These are phyloP conservation scores for Petasospora fabianii DNA, from an alignment of 1,139 yeast species.

Conservation along the genomic window DNA sequence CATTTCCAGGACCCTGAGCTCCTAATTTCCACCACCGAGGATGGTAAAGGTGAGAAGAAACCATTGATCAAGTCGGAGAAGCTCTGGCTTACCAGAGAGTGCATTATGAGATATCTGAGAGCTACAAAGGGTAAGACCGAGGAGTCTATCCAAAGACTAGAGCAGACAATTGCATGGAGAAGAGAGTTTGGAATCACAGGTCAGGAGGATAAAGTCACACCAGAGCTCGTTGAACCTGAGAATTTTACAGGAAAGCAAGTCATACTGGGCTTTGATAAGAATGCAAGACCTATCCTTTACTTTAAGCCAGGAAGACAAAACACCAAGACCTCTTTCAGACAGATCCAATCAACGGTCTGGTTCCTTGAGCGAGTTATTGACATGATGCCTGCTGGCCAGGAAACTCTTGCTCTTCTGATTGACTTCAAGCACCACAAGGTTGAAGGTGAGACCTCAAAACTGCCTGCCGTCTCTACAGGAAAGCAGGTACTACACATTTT, in stretches of 20 bases:
- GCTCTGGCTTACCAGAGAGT: constrained; percentile 88
- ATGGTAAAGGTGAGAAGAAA: too few relatives aligned
- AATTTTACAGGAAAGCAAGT: constrained; percentile 87
- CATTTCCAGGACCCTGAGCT: constrained; percentile 51
- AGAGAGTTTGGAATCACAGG: constrained; percentile 82
- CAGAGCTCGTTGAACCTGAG: constrained; percentile 64
- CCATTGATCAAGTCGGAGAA: constrained; percentile 43
- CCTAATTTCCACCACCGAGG: constrained; percentile 33
- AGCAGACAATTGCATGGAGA: constrained; percentile 81
- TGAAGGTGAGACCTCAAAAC: constrained; percentile 12
- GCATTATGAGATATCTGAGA: constrained; percentile 77
- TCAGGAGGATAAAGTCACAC: constrained; percentile 45
- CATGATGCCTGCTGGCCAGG: constrained; percentile 94
- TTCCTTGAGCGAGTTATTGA: constrained; percentile 87
- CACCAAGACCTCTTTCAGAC: constrained; percentile 78
- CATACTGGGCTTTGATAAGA: constrained; percentile 81
- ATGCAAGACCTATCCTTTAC: constrained; percentile 81
- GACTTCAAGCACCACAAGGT: constrained; percentile 68
- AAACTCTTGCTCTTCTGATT: constrained; percentile 78
- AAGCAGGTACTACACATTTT: constrained; percentile 18
- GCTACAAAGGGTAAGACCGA: constrained; percentile 84
- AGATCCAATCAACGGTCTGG: constrained; percentile 87
- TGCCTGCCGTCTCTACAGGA: constrained; percentile 17
- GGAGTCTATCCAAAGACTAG: constrained; percentile 68
- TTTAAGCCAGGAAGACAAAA: constrained; percentile 91